phyloP scores from a whole-genome alignment of 2,329 filamentous ascomycete genomes.

The Cercospora beticola region DNA sequence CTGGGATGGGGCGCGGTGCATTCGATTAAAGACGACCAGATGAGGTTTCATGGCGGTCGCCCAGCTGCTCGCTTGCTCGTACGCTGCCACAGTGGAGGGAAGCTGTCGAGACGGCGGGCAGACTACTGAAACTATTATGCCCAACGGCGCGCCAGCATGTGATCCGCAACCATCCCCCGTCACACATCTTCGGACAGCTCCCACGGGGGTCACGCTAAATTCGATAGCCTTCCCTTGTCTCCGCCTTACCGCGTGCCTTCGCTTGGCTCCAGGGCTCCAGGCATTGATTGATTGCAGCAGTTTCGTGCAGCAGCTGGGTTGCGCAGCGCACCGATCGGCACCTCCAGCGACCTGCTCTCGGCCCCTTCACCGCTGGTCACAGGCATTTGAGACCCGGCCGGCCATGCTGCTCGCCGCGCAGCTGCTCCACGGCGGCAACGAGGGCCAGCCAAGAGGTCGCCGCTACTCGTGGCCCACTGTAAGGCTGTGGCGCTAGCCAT shows the following conservation, averaged over 20 bases:
- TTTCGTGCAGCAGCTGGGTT: neutral
- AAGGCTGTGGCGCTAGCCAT: slow-evolving; percentile 4
- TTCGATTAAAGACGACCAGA: neutral
- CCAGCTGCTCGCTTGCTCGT: neutral
- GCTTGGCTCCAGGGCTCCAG: neutral
- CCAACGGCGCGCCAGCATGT: neutral
- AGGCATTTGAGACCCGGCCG: neutral
- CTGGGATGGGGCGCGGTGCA: neutral
- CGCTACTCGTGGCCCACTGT: slow-evolving; percentile 10
- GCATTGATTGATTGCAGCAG: neutral
- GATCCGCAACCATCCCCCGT: neutral
- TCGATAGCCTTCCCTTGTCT: neutral
- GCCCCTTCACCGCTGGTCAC: neutral
- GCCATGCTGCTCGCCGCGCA: slow-evolving; percentile 10
- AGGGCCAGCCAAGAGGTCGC: neutral
- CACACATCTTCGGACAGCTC: neutral
- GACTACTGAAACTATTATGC: neutral
- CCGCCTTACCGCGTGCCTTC: neutral
- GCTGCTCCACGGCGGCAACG: slow-evolving; percentile 2
- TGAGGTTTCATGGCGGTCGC: neutral
- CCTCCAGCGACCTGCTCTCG: neutral
- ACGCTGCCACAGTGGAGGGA: neutral
- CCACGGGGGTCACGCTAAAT: neutral
- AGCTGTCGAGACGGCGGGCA: neutral
- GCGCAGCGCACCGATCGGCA: neutral